These are phyloP conservation scores for Fusarium sp. DNA, from an alignment of 2,329 filamentous ascomycete genomes.

Conservation along the genomic window DNA sequence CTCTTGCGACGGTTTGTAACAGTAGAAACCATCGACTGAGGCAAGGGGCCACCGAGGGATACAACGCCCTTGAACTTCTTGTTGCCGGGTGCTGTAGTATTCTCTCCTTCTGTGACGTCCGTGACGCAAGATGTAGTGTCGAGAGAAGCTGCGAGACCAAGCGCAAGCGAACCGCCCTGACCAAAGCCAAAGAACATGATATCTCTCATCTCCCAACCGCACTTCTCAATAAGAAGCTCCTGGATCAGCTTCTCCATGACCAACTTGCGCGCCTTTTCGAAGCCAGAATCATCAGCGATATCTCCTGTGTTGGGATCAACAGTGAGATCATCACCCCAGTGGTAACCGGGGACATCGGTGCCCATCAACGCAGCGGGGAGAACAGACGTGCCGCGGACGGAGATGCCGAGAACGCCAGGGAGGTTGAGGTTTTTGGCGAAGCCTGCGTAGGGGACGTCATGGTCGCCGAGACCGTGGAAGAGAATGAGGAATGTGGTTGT, in stretches of 20 bases:
- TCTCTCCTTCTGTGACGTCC: slow-evolving; percentile 47
- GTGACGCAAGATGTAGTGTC: slow-evolving; percentile 51
- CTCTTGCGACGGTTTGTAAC: slow-evolving; percentile 63
- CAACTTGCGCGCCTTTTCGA: slow-evolving; percentile 59
- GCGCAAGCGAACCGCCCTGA: slow-evolving; percentile 72
- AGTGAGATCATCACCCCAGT: slow-evolving; percentile 76
- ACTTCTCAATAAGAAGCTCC: slow-evolving; percentile 63
- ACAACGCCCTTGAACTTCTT: slow-evolving; percentile 66
- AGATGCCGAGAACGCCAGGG: slow-evolving; percentile 80
- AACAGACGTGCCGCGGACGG: slow-evolving; percentile 76
- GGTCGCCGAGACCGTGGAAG: slow-evolving; percentile 87
- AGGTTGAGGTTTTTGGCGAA: slow-evolving; percentile 77
- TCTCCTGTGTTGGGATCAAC: slow-evolving; percentile 63
- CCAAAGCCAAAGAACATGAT: slow-evolving; percentile 75
- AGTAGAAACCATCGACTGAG: slow-evolving; percentile 62
- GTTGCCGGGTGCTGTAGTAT: slow-evolving; percentile 16
- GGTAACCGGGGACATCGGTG: slow-evolving; percentile 55
- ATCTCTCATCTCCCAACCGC: slow-evolving; percentile 70
- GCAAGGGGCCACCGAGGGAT: slow-evolving; percentile 71
- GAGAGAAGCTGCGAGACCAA: slow-evolving; percentile 65
- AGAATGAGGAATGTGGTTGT: slow-evolving; percentile 82
- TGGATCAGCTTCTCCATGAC: slow-evolving; percentile 65
- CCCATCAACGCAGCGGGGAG: slow-evolving; percentile 74
- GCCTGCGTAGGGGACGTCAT: slow-evolving; percentile 72
- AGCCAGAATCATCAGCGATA: slow-evolving; percentile 72